Conservation (phyloP, 2,329 filamentous ascomycete genomes). For the Aureobasidium sp. region DNA sequence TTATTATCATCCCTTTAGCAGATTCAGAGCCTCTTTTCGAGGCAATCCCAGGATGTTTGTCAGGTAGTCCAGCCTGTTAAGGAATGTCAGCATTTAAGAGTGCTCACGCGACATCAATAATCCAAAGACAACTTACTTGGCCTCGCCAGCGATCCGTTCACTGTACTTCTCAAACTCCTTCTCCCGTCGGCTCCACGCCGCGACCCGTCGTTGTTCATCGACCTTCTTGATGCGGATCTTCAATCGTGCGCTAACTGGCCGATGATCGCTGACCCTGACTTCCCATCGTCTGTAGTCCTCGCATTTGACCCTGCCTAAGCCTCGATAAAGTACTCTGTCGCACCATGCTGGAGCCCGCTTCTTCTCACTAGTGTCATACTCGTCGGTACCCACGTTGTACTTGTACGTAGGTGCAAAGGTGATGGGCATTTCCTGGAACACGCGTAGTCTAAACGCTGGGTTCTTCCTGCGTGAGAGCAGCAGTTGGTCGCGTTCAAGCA, state of each 20-base stretch:
- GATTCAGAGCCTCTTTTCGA: conserved; percentile 41
- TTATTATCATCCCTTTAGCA: conserved; percentile 2
- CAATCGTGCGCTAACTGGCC: conserved; percentile 83
- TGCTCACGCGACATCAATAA: neutral
- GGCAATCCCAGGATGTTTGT: conserved; percentile 54
- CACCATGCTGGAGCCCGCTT: conserved; percentile 93
- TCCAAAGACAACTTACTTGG: conserved; percentile 59
- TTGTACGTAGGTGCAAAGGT: conserved; percentile 96
- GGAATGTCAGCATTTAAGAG: neutral
- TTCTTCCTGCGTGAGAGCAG: conserved; percentile 84
- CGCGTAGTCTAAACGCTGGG: conserved; percentile 77
- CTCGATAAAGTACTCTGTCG: conserved; percentile 82
- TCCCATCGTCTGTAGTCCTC: conserved; percentile 84
- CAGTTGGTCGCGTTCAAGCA: conserved; percentile 89
- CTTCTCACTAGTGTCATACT: conserved; percentile 85
- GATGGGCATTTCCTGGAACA: conserved; percentile 86
- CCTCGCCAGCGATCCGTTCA: conserved; percentile 59
- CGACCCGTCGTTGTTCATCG: conserved; percentile 56
- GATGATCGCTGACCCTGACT: conserved; percentile 82
- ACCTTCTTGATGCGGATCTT: conserved; percentile 79
- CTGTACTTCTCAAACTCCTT: conserved; percentile 67
- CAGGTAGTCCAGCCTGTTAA: conserved; percentile 54
- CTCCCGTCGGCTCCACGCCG: conserved; percentile 66
- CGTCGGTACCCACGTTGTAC: conserved; percentile 92
- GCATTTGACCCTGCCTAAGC: conserved; percentile 74